Base-by-base conservation (phyloP, 176 grass and related monocot species). In the Canna indica region DNA sequence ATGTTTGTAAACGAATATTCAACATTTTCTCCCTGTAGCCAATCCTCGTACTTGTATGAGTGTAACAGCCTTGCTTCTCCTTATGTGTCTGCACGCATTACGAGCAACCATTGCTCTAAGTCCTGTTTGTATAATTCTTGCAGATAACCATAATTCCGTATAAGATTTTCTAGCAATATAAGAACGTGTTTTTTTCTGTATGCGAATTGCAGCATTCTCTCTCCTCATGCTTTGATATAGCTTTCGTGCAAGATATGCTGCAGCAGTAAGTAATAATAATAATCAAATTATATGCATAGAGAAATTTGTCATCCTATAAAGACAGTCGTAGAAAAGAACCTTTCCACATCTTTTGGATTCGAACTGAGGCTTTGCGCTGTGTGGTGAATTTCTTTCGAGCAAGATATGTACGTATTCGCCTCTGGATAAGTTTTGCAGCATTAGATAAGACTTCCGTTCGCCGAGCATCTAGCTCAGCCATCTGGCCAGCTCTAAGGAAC, bases 401-500 rank as follows among this genome's bases (percentile, higher is more conserved):
- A 41, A 96, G 83, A 76, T 91, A 75, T 72, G 92, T 89, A 62
- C 82, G 82, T 76, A 91, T 89, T 82, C 76, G 83, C 79, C 85
- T 96, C 70, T 96, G 88, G 20, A 96, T 77, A n/a, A 84, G 62
- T 74, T 72, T 75, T 17, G 77, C 77, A 14, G 92, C 88, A 75
- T 83, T 83, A 77, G 74, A 83, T 79, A 96, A 79, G 47, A 96
- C 81, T 85, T 96, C 88, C 52, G 86, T 84, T 89, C 92, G 80
- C 84, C 92, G 80, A 57, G 92, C 81, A 81, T 96, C 92, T 69
- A 96, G 67, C 70, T 96, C 92, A 68, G 92, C 92, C 92, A 96
- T 91, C 72, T 91, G 92, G 27, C 92, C 86, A 71, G 88, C 85
- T 85, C 92, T 91, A 35, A 96, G 77, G 58, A 96, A 96, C 50